Conservation (phyloP, 139 green algal species). For the Auxenochlorella pyrenoidosa region DNA sequence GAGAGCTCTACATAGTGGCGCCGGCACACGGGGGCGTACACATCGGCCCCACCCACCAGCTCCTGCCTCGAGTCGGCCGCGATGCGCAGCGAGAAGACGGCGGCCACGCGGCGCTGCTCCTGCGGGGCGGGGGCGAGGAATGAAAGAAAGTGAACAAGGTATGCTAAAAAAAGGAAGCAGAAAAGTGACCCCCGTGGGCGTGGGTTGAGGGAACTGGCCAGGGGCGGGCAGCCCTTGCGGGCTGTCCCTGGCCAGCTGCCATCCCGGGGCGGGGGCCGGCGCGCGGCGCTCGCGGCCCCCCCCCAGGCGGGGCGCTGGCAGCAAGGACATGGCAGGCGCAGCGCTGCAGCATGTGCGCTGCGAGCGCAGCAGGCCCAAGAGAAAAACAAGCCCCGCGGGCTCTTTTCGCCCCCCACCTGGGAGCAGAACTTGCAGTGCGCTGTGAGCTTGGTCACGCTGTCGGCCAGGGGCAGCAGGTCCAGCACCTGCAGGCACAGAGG, state of each 20-base stretch:
- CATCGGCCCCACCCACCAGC: slow-evolving; percentile 85
- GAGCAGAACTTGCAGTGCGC: slow-evolving; percentile 75
- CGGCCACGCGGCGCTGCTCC: slow-evolving; percentile 21
- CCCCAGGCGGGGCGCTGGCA: too few relatives aligned
- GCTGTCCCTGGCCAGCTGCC: too few relatives aligned
- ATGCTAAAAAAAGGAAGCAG: too few relatives aligned
- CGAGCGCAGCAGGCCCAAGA: too few relatives aligned
- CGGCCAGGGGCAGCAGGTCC: slow-evolving; percentile 80
- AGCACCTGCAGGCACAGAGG: slow-evolving; percentile 46
- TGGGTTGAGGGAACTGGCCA: too few relatives aligned
- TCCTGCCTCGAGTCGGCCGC: slow-evolving; percentile 59
- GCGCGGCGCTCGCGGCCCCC: too few relatives aligned
- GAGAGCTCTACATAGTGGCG: slow-evolving; percentile 69
- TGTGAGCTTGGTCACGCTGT: slow-evolving; percentile 79
- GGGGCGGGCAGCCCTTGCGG: too few relatives aligned
- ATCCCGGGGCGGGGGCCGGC: too few relatives aligned
- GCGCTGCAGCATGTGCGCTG: background rate
- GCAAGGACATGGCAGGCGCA: too few relatives aligned
- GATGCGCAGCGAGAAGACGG: slow-evolving; percentile 81
- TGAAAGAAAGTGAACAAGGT: too few relatives aligned
- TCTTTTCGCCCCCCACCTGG: background rate
- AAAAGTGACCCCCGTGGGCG: too few relatives aligned
- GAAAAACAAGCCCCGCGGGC: background rate
- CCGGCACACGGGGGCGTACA: slow-evolving; percentile 85
- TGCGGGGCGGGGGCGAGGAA: background rate